A percentile compares a stretch with the other conserved stretches of the same genome.
Evolutionary conservation across 2,329 filamentous ascomycete species (phyloP).

Genomic region (Escovopsis sp.): DNA sequence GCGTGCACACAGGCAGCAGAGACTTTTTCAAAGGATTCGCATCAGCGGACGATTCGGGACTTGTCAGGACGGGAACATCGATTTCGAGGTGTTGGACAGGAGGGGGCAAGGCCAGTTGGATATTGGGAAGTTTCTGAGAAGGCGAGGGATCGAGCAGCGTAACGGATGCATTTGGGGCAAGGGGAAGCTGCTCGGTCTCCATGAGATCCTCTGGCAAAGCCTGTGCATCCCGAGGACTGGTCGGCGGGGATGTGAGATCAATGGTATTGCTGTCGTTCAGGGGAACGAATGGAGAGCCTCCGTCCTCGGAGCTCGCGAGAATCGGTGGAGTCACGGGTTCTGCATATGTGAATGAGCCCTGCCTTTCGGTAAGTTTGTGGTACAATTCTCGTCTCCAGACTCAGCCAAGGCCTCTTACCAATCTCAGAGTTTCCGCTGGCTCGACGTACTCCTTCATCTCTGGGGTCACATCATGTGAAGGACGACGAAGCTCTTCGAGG

Average conservation of each 20-base stretch:
- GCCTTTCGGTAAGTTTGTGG: too few species aligned
- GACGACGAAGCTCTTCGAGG: not conserved
- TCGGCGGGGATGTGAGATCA: slow-evolving; percentile 17
- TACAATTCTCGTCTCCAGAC: too few species aligned
- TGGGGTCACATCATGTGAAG: not conserved
- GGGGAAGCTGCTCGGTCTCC: slow-evolving; percentile 8
- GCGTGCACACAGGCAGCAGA: not conserved
- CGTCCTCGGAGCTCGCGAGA: slow-evolving; percentile 11
- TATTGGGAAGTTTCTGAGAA: not conserved
- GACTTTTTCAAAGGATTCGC: not conserved
- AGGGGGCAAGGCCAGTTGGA: not conserved
- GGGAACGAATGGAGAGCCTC: slow-evolving; percentile 10
- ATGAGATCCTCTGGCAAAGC: slow-evolving; percentile 5
- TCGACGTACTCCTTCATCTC: not conserved
- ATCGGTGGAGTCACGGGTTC: slow-evolving; percentile 14
- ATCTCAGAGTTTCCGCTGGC: not conserved
- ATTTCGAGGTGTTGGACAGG: slow-evolving; percentile 5
- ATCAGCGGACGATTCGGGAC: slow-evolving; percentile 3
- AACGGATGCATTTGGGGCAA: slow-evolving; percentile 6
- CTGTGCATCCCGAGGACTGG: slow-evolving; percentile 8
- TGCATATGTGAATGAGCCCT: too few species aligned
- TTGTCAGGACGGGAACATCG: slow-evolving; percentile 11
- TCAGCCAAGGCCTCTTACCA: too few species aligned
- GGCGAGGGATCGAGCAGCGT: slow-evolving; percentile 7
- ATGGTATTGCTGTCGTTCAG: slow-evolving; percentile 8